Conservation (phyloP, 2,329 filamentous ascomycete genomes). For the Fusarium sp. region DNA sequence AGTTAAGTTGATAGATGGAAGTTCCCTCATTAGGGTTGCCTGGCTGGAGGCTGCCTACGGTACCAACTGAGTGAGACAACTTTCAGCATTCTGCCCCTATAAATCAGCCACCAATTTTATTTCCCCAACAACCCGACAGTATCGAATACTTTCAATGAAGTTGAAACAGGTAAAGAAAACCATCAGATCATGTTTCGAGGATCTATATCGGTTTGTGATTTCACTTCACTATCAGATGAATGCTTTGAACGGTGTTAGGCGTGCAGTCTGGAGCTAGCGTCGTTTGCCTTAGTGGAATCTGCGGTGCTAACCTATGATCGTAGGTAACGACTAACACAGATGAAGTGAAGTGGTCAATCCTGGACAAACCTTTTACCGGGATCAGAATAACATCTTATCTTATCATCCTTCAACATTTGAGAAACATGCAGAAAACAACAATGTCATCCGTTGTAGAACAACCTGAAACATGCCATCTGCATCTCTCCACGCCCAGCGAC, state of each 20-base stretch:
- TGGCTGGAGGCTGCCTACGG: neutral
- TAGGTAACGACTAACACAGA: neutral
- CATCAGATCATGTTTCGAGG: neutral
- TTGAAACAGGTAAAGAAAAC: neutral
- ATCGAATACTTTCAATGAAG: neutral
- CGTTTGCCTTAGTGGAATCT: neutral
- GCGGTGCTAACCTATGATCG: neutral
- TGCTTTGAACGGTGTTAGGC: neutral
- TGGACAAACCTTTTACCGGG: neutral
- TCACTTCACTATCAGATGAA: neutral
- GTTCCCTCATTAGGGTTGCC: neutral
- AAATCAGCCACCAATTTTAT: neutral
- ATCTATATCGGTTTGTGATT: neutral
- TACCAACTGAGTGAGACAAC: neutral
- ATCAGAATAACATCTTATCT: neutral
- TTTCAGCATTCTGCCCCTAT: neutral
- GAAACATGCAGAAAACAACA: neutral
- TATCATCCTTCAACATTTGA: neutral
- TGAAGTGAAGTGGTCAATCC: neutral
- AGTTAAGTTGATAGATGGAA: neutral
- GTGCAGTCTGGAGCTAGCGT: neutral
- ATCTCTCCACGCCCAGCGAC: slow-evolving; percentile 33
- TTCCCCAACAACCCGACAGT: neutral
- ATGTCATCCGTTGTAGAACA: neutral
- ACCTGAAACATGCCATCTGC: slow-evolving; percentile 38